A percentile compares a stretch with the other conserved stretches of the same genome.
Evolutionary conservation across 352 stramenopile genomes (phyloP).

Genomic region (Bremia lactucae): DNA sequence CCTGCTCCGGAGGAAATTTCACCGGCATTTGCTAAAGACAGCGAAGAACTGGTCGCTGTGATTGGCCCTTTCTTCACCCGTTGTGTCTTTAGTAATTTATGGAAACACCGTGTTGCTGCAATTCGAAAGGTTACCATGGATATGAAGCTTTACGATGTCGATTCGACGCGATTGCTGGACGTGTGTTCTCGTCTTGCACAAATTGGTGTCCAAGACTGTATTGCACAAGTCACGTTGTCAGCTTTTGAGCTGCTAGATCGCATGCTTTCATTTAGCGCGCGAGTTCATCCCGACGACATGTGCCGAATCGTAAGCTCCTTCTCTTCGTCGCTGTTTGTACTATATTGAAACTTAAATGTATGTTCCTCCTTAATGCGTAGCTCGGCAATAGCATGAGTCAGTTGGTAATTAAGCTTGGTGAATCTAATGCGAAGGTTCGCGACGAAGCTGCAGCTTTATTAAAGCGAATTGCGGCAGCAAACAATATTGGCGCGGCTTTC

Average conservation of each 20-base stretch:
- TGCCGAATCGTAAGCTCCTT: constrained; percentile 42
- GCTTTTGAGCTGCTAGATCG: constrained; percentile 57
- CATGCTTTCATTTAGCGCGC: constrained; percentile 38
- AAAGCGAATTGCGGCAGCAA: constrained; percentile 32
- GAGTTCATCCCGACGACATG: constrained; percentile 51
- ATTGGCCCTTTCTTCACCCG: constrained; percentile 69
- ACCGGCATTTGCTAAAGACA: constrained; percentile 56
- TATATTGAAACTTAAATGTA: background rate
- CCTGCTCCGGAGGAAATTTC: constrained; percentile 66
- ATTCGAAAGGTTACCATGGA: constrained; percentile 80
- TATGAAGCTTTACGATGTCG: constrained; percentile 39
- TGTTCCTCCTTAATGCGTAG: constrained; percentile 19
- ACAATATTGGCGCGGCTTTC: constrained; percentile 59
- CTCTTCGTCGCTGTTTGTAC: background rate
- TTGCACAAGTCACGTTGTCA: constrained; percentile 63
- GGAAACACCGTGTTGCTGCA: constrained; percentile 76
- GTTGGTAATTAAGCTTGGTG: constrained; percentile 67
- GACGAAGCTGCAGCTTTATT: constrained; percentile 49
- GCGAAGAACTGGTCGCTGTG: constrained; percentile 59
- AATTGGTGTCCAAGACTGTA: constrained; percentile 59
- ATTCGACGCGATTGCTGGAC: constrained; percentile 37
- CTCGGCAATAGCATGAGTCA: constrained; percentile 68
- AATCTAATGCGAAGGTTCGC: constrained; percentile 59
- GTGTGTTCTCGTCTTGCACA: constrained; percentile 63
- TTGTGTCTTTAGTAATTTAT: constrained; percentile 82